These are phyloP conservation scores for Globisporangium apiculatum DNA, from an alignment of 352 stramenopile genomes.

Conservation along the genomic window DNA sequence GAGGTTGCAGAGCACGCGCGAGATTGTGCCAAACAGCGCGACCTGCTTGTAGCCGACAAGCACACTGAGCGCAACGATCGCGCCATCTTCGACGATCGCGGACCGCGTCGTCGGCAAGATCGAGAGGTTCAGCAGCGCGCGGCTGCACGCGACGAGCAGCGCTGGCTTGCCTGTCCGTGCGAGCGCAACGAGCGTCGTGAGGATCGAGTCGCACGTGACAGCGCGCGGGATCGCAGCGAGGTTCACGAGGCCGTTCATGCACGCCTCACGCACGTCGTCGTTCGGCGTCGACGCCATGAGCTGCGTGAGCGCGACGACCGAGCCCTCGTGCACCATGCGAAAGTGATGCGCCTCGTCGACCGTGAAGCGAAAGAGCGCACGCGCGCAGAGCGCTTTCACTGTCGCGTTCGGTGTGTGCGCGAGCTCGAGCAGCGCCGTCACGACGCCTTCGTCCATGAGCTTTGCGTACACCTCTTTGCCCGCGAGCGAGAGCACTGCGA, in stretches of 20 bases:
- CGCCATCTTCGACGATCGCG: conserved; percentile 69
- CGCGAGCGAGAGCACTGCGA: conserved; percentile 15
- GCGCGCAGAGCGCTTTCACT: conserved; percentile 63
- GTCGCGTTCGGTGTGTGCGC: conserved; percentile 52
- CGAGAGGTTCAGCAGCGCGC: conserved; percentile 70
- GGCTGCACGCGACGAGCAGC: conserved; percentile 31
- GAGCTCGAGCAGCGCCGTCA: conserved; percentile 55
- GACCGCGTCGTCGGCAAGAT: conserved; percentile 69
- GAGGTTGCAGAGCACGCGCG: conserved; percentile 54
- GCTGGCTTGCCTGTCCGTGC: conserved; percentile 21
- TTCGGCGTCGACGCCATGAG: conserved; percentile 44
- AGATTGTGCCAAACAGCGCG: conserved; percentile 33
- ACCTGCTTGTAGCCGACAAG: conserved; percentile 29
- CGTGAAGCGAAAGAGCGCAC: conserved; percentile 62
- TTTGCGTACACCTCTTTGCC: conserved; percentile 50
- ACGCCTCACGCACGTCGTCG: conserved; percentile 48
- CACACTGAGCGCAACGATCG: conserved; percentile 44
- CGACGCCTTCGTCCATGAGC: conserved; percentile 70
- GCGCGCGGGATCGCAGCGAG: conserved; percentile 59
- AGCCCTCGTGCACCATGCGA: conserved; percentile 70
- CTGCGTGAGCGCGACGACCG: conserved; percentile 54
- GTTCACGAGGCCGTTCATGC: conserved; percentile 69
- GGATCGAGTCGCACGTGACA: conserved; percentile 61
- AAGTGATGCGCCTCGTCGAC: conserved; percentile 72
- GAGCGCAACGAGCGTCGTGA: conserved; percentile 43